Percentiles rank a stretch among this genome's conserved stretches.
phyloP scores from a whole-genome alignment of 495 filamentous ascomycete species.

The Saxophila tyrrhenica region DNA sequence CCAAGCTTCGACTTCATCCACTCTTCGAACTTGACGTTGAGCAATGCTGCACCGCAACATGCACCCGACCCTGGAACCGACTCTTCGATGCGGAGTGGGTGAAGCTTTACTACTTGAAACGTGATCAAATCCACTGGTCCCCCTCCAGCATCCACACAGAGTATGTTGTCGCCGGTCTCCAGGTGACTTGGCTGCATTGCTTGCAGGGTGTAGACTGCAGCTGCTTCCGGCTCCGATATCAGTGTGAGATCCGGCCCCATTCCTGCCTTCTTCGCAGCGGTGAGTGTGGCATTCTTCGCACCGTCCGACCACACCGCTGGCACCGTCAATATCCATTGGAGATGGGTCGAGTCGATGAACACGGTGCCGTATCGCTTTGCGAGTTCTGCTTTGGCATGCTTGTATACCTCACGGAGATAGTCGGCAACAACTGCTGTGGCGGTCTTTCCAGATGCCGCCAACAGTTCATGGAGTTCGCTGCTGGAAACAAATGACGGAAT shows the following conservation, averaged over 20 bases:
- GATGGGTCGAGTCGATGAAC: conserved; percentile 48
- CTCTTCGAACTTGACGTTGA: conserved; percentile 10
- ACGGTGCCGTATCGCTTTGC: conserved; percentile 44
- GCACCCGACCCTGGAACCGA: conserved; percentile 2
- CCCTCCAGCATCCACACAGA: conserved; percentile 69
- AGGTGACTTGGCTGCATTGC: conserved; percentile 54
- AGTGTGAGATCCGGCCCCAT: conserved; percentile 52
- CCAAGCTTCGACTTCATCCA: conserved; percentile 4
- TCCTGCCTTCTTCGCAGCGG: conserved; percentile 55
- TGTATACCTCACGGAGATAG: conserved; percentile 42
- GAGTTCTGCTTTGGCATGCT: conserved; percentile 23
- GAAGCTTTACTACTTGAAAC: too few species aligned
- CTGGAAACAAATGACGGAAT: conserved; percentile 9
- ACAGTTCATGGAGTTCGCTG: conserved; percentile 14
- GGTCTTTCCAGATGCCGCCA: conserved; percentile 39
- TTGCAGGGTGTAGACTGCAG: conserved; percentile 60
- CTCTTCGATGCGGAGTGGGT: conserved; percentile 6
- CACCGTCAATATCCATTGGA: conserved; percentile 54
- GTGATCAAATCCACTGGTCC: conserved; percentile 63
- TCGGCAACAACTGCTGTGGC: conserved; percentile 53
- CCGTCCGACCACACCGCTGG: conserved; percentile 63
- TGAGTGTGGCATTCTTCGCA: conserved; percentile 55
- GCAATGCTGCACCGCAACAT: conserved; percentile 5
- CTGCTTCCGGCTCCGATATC: conserved; percentile 66
- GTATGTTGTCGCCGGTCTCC: conserved; percentile 56